Base-by-base conservation (phyloP, 352 stramenopile species). In the Phytophthora parvispora region DNA sequence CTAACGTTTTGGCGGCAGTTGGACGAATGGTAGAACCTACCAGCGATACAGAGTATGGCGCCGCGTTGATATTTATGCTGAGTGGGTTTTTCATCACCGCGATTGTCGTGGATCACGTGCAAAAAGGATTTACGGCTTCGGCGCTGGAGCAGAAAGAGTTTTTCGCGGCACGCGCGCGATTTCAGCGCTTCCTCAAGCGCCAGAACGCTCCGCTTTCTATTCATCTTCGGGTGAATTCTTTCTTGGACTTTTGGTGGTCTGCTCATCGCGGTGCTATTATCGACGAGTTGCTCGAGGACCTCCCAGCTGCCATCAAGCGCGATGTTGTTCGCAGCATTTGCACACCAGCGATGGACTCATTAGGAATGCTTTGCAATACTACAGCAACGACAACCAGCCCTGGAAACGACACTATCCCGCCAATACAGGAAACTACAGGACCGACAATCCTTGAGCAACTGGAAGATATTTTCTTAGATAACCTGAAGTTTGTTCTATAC, bases 221-320 rank as follows among this genome's bases (percentile, higher is more conserved):
- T 40, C 80, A 90, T 28, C 69, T 81, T 10, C 78, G 81, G 4
- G 84, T 92, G 6, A 89, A 89, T 61, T 83, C 81, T 15, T 92
- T 90, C 45, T 45, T 92, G 13, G 81, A 92, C 48, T 92, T 85
- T 20, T 92, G 84, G 84, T 90, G 84, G 84, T 87, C 81, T 15
- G 69, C 81, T 6, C 84, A 92, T 42, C 80, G 84, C 9, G 82
- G 84, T 9, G 82, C 84, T 16, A 86, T 90, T 47, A 83, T 92
- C 42, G 79, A 82, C 34, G 77, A 91, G 24, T 53, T 92, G 9
- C 55, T 92, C 6, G 42, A 84, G 8, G 83, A 92, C 31, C 70
- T 92, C 2, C 84, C 84, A 0, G 60, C 55, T 22, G 78, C 58
- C 10, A 89, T 90, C 48, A 87, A 90, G 42, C 74, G 78, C 4